A percentile compares a stretch with the other conserved stretches of the same genome.
These are phyloP conservation scores for Parathielavia hyrcaniae DNA, from an alignment of 495 filamentous ascomycete species.

Conservation along the genomic window DNA sequence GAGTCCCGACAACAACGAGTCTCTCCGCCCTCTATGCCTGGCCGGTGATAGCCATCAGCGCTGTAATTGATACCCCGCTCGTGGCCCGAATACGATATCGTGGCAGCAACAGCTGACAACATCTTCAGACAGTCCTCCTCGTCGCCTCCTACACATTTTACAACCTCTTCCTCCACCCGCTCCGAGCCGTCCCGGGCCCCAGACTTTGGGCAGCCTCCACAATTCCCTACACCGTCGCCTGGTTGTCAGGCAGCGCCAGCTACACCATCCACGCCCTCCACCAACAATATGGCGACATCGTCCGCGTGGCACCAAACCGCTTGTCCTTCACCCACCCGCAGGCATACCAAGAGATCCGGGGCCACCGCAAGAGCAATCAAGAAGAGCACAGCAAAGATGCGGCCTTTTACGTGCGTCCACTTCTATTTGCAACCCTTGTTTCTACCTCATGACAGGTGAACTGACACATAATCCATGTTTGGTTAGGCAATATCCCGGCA, in stretches of 20 bases:
- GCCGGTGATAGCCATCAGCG: not conserved
- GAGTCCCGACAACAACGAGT: not conserved
- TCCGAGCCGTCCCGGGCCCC: slow-evolving; percentile 48
- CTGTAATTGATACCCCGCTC: not conserved
- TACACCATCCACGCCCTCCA: slow-evolving; percentile 34
- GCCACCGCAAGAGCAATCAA: slow-evolving; percentile 31
- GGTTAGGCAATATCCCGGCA: not conserved
- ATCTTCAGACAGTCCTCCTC: not conserved
- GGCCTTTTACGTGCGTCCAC: slow-evolving; percentile 21
- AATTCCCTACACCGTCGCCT: slow-evolving; percentile 30
- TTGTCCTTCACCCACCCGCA: slow-evolving; percentile 49
- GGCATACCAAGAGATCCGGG: slow-evolving; percentile 56
- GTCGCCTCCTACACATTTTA: slow-evolving; percentile 27
- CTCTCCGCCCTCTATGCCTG: not conserved
- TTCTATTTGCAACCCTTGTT: no score
- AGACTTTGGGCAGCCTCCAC: slow-evolving; percentile 35
- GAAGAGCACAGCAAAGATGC: slow-evolving; percentile 37
- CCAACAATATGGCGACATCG: slow-evolving; percentile 45
- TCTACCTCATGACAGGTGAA: no score
- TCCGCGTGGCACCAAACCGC: slow-evolving; percentile 52
- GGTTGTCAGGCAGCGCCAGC: slow-evolving; percentile 20
- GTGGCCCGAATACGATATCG: not conserved
- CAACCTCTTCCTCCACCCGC: slow-evolving; percentile 49
- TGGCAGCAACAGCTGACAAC: not conserved
- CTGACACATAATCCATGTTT: no score